phyloP scores from a whole-genome alignment of 2,329 filamentous ascomycete species.

The Fusarium nodosum region DNA sequence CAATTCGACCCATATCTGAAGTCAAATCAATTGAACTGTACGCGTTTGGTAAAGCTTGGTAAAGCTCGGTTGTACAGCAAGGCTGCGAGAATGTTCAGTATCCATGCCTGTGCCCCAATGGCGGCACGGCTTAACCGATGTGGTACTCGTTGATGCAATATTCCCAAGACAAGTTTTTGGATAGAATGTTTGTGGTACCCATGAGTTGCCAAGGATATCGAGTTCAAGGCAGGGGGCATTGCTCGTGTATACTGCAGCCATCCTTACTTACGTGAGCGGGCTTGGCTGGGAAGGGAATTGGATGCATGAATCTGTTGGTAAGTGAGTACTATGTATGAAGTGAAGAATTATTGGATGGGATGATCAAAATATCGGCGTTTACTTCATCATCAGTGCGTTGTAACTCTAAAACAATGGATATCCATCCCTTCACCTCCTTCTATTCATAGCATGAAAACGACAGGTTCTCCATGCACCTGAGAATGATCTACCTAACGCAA shows the following conservation, averaged over 20 bases:
- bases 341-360: background rate
- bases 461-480: conserved; percentile 20
- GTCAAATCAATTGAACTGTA: background rate
- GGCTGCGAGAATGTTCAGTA: conserved; percentile 15
- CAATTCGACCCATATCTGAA: background rate
- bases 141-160: conserved; percentile 21
- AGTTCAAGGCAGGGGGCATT: conserved; percentile 11
- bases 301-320: conserved; percentile 4
- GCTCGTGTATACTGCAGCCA: conserved; percentile 13
- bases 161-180: conserved; percentile 17
- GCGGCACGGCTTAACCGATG: conserved; percentile 29
- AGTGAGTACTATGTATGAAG: background rate
- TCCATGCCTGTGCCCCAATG: conserved; percentile 14
- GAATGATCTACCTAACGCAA: conserved; percentile 16
- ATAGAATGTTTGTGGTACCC: conserved; percentile 29
- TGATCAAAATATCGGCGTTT: background rate
- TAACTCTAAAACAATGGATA: background rate
- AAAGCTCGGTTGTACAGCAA: conserved; percentile 23
- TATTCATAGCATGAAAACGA: conserved; percentile 29
- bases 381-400: background rate
- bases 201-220: conserved; percentile 12
- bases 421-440: conserved; percentile 5
- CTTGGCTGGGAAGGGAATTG: conserved; percentile 3
- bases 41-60: conserved; percentile 1
- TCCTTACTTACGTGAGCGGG: conserved; percentile 15